Conservation (phyloP, 2,329 filamentous ascomycete species). For the Exophiala oligosperma region DNA sequence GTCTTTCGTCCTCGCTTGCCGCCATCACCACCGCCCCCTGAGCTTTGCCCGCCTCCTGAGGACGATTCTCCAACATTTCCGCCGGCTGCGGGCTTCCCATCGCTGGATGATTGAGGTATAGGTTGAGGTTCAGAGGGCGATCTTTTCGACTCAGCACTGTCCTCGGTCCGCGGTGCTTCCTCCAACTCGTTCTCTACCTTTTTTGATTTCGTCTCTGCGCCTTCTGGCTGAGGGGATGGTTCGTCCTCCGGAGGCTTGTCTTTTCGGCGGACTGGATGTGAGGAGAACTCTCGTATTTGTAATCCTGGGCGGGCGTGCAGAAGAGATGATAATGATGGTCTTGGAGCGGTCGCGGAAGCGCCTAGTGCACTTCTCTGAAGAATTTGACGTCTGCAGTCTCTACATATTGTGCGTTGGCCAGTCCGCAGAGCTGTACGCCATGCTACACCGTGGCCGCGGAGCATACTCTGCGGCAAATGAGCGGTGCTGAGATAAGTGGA, state of each 20-base stretch:
- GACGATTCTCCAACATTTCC: conserved; percentile 45
- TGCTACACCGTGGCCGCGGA: conserved; percentile 64
- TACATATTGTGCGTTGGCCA: conserved; percentile 40
- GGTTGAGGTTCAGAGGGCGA: conserved; percentile 50
- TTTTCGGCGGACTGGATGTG: conserved; percentile 52
- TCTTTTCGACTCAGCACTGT: conserved; percentile 42
- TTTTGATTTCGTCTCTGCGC: conserved; percentile 47
- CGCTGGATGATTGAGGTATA: conserved; percentile 38
- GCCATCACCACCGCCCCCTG: conserved; percentile 52
- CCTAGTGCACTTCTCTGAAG: conserved; percentile 10
- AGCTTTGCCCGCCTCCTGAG: conserved; percentile 42
- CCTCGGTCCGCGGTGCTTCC: conserved; percentile 36
- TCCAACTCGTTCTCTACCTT: conserved; percentile 44
- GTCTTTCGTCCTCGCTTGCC: conserved; percentile 70
- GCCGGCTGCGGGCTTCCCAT: conserved; percentile 43
- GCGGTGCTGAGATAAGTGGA: neutral
- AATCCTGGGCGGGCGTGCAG: conserved; percentile 19
- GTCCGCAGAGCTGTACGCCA: conserved; percentile 63
- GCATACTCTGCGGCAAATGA: conserved; percentile 49
- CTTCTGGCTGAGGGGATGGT: conserved; percentile 38
- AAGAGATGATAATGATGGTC: conserved; percentile 5
- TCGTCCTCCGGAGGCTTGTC: conserved; percentile 53
- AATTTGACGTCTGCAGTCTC: conserved; percentile 28
- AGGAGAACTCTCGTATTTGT: conserved; percentile 44
- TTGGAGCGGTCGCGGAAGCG: conserved; percentile 6